phyloP scores from a whole-genome alignment of 345 rosid species.

The Ricinus communis region DNA sequence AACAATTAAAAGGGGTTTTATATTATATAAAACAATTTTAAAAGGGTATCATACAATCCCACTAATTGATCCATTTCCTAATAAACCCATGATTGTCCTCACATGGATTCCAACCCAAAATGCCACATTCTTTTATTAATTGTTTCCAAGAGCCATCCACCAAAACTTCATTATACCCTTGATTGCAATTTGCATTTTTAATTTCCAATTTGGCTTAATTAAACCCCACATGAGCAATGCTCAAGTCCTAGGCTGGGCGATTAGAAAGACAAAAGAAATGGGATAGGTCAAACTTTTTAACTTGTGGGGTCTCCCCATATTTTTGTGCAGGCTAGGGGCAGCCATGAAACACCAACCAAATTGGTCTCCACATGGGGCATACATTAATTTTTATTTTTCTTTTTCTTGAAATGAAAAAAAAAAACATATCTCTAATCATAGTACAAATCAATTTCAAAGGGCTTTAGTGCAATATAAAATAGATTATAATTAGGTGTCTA shows the following conservation, averaged over 20 bases:
- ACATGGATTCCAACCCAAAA: constrained; percentile 45
- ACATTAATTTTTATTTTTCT: no score
- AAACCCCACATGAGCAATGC: constrained; percentile 1
- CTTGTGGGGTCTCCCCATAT: constrained; percentile 18
- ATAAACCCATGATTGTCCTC: constrained; percentile 41
- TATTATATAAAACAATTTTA: no score
- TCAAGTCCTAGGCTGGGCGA: constrained; percentile 16
- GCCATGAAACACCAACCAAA: constrained; percentile 39
- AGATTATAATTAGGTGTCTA: neutral
- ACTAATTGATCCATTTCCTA: constrained; percentile 14
- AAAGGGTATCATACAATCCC: constrained; percentile 23
- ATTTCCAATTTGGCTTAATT: constrained; percentile 6
- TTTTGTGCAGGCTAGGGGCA: constrained; percentile 29
- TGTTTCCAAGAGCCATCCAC: constrained; percentile 15
- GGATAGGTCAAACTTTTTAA: constrained; percentile 1
- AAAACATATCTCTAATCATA: constrained; percentile 22
- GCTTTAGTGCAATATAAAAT: neutral
- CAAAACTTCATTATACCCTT: constrained; percentile 14
- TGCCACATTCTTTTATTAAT: constrained; percentile 12
- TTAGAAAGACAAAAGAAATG: neutral
- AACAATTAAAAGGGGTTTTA: neutral
- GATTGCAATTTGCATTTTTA: neutral
- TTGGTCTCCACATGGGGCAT: constrained; percentile 47
- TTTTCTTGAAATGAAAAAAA: no score
- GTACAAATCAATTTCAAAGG: neutral